phyloP scores from a whole-genome alignment of 345 rosid species.

The Zanthoxylum bungeanum region DNA sequence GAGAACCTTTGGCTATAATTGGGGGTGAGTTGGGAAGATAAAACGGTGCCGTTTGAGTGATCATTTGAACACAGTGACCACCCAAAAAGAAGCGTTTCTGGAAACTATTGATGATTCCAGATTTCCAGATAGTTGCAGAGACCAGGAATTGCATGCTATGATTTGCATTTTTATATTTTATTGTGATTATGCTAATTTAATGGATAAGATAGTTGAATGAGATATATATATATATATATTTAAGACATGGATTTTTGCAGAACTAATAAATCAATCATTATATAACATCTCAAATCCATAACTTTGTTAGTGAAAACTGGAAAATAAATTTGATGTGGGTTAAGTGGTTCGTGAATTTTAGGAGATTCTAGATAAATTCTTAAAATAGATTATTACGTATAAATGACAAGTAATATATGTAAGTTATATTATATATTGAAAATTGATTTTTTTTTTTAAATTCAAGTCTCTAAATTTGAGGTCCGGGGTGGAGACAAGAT shows the following conservation, averaged over 20 bases:
- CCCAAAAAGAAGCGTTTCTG: conserved; percentile 25
- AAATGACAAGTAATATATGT: no score
- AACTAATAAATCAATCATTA: no score
- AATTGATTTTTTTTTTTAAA: no score
- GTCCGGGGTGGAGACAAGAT: no score
- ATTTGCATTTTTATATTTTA: conserved; percentile 35
- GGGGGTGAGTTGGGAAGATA: conserved; percentile 27
- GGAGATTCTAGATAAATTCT: no score
- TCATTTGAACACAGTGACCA: conserved; percentile 34
- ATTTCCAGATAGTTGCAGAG: conserved; percentile 25
- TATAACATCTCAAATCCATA: no score
- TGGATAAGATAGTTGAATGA: background rate
- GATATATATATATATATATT: background rate
- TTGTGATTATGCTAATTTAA: background rate
- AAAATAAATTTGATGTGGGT: no score
- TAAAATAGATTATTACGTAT: no score
- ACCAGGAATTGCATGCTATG: conserved; percentile 29
- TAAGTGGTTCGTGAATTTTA: no score
- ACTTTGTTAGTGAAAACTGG: no score
- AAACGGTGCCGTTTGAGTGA: conserved; percentile 16
- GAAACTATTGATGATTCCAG: conserved; percentile 6
- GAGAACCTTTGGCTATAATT: conserved; percentile 29
- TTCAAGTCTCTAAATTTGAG: no score
- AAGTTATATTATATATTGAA: no score
- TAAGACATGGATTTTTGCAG: background rate